Evolutionary conservation across 768 basidiomycete genomes (phyloP), one percentile per base, ranked within the genome.

Genomic region (Chiua virens): DNA sequence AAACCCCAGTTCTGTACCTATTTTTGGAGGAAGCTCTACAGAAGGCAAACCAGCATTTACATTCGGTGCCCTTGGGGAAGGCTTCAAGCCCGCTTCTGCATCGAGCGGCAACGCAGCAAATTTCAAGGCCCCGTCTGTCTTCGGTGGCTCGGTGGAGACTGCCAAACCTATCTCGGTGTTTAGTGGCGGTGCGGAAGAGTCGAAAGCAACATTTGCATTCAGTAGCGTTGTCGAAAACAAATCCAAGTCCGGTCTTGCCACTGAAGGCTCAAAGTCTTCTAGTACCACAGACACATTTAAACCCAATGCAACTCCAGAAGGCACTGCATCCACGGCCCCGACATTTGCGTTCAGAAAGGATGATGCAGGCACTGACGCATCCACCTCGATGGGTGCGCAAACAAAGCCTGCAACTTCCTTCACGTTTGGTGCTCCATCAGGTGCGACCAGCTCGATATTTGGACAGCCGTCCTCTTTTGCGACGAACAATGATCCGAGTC

Each of bases 401-500:
- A 49, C 65, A 30, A 68, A 71, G 17, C 67, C 73, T 21, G 60
- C 66, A 47, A 41, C 63, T 21, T 51, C 68, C 47, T 55, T 47
- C 42, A 28, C 28, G 15, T 65, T 65, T 14, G 60, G 51, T 30
- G 56, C 54, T 37, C 40, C 58, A 18, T 39, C 59, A 23, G 27
- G 28, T 34, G 21, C 45, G 13, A 40, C 52, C 15, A 43, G 53
- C 4, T 51, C 54, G 8, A 23, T 41, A 23, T 54, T 55, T 34
- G 49, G 54, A n/a, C 61, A 63, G 38, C 25, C 45, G 6, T 47
- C 43, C 9, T 11, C 42, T 6, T 43, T 51, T 20, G 34, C 50
- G 4, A 30, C 47, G 8, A 48, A 35, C 15, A 44, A 47, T 22
- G 45, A 54, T 28, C 49, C 56, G 18, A 49, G 34, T 13, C 54